A percentile compares a stretch with the other conserved stretches of the same genome.
phyloP scores from a whole-genome alignment of 2,329 filamentous ascomycete genomes.

The Colletotrichum paranaense region DNA sequence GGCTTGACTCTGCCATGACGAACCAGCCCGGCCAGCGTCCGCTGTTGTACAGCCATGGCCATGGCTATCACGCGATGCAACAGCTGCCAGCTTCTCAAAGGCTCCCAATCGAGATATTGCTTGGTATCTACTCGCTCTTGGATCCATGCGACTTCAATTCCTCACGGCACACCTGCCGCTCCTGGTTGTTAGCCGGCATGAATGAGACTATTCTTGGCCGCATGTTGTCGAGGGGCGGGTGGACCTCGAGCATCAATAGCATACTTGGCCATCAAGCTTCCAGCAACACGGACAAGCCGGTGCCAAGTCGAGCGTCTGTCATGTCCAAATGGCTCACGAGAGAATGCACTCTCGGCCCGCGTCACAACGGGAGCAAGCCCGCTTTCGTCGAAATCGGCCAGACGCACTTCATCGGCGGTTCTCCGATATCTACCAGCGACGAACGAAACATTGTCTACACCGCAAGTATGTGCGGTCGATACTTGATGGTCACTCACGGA shows the following conservation, averaged over 20 bases:
- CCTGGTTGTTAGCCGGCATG: conserved; percentile 70
- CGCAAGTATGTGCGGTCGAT: conserved; percentile 68
- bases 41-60: neutral
- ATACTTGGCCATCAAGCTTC: conserved; percentile 34
- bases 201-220: conserved; percentile 58
- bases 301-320: conserved; percentile 43
- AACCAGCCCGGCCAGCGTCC: neutral
- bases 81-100: conserved; percentile 38
- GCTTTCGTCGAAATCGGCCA: conserved; percentile 47
- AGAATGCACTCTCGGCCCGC: conserved; percentile 47
- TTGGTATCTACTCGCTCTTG: conserved; percentile 48
- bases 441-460: conserved; percentile 49
- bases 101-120: conserved; percentile 49
- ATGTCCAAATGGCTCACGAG: conserved; percentile 55
- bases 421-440: neutral
- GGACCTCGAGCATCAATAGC: conserved; percentile 54
- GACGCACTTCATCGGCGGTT: conserved; percentile 50
- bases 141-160: conserved; percentile 63
- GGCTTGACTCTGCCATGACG: neutral
- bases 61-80: neutral
- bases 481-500: conserved; percentile 65
- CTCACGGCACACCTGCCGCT: conserved; percentile 68
- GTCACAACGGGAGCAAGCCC: conserved; percentile 17
- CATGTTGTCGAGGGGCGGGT: conserved; percentile 68
- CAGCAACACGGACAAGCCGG: neutral